These are phyloP conservation scores for Cicer pinnatifidum DNA, from an alignment of 306 rosid species.

Conservation along the genomic window DNA sequence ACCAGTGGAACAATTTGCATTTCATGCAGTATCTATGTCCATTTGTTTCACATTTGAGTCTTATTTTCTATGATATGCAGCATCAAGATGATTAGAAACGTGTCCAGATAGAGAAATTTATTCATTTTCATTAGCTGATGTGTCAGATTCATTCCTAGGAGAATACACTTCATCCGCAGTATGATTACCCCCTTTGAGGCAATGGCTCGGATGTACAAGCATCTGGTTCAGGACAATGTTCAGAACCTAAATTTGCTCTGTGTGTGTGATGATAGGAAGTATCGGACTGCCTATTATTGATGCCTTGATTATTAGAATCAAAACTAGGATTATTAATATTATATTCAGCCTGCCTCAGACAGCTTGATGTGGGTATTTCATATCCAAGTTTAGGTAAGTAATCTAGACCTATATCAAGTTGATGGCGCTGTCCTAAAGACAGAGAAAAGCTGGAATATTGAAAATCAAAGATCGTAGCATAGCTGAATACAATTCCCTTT, in stretches of 20 bases:
- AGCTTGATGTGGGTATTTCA: conserved; percentile 56
- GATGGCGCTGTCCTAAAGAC: conserved; percentile 65
- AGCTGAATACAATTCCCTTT: conserved; percentile 74
- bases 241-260: conserved; percentile 66
- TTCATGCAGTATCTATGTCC: conserved; percentile 48
- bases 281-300: conserved; percentile 50
- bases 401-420: conserved; percentile 61
- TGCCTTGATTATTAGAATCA: conserved; percentile 59
- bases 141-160: conserved; percentile 65
- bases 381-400: conserved; percentile 60
- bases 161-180: conserved; percentile 61
- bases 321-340: conserved; percentile 56
- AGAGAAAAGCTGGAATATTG: conserved; percentile 63
- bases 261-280: conserved; percentile 46
- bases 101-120: conserved; percentile 61
- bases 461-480: conserved; percentile 66
- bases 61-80: conserved; percentile 45
- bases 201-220: conserved; percentile 79
- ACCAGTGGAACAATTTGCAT: conserved; percentile 46
- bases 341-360: conserved; percentile 61
- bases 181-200: conserved; percentile 57
- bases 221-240: conserved; percentile 74
- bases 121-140: conserved; percentile 76
- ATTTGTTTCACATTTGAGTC: conserved; percentile 45
- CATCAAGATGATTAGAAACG: conserved; percentile 52